Evolutionary conservation across 2,329 filamentous ascomycete genomes (phyloP), one percentile per base, ranked within the genome.

Genomic region (Herpomyces periplanetae): DNA sequence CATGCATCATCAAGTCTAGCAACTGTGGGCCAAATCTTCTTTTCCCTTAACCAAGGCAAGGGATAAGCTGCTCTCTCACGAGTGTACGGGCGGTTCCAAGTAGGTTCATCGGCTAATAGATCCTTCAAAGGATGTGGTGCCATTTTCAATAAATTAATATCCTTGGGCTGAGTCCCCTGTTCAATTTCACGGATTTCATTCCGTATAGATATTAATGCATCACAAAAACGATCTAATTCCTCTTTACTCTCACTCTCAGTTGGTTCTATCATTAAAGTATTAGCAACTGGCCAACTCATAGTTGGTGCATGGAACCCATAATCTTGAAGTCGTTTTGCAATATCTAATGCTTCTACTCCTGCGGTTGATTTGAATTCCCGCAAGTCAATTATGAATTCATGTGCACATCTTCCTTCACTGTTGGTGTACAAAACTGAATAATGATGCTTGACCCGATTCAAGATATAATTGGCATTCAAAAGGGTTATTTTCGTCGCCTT

Each of bases 261-360:
- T 2, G 75, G 75, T 44, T 91, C 75, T 27, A 91, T 85, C 75
- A 91, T 91, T 17, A 91, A 54, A 1, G 75, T 88, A 41, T 84
- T 84, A 20, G 68, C 53, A 2, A 91, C 71, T 2, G 75, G 75
- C 66, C 68, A 88, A 35, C 60, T 71, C 75, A 91, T 88, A 20
- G 75, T 91, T 0, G 75, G 75, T 1, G 73, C 66, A 39, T 91
- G 75, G 53, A 91, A 91, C 16, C 75, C 75, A 35, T 85, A 91
- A 36, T 91, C 75, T 40, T 88, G 73, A 9, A 91, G 55, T 26
- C 75, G 66, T 49, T 91, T 91, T 32, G 75, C 75, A 27, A 91
- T 64, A 34, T 91, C 75, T 29, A 87, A 80, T 12, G 64, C 75
- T 41, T 88, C 73, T 29, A 91, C 45, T 11, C 68, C 69, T 4